phyloP scores from a whole-genome alignment of 768 basidiomycete genomes.

The Leccinum boreale region DNA sequence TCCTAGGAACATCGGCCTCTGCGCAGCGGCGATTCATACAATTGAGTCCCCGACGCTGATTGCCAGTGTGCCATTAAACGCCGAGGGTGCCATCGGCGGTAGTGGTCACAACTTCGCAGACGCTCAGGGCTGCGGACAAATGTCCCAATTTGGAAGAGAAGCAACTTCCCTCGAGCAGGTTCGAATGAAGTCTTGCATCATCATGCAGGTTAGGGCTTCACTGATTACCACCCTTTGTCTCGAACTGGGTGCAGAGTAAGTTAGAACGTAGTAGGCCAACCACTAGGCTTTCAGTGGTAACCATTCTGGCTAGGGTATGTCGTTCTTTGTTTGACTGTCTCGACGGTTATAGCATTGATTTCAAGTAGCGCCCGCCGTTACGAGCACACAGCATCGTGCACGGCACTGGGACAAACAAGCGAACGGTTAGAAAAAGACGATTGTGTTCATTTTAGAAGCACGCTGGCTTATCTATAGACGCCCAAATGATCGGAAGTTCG shows the following conservation, averaged over 20 bases:
- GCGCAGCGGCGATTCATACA: neutral
- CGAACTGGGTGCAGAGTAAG: neutral
- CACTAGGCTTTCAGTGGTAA: neutral
- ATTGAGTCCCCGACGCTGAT: neutral
- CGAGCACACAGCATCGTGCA: neutral
- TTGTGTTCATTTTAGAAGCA: neutral
- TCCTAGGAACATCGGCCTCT: neutral
- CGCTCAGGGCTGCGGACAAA: neutral
- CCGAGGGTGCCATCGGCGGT: neutral
- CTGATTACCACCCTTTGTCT: neutral
- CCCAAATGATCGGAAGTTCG: neutral
- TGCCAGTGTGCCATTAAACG: neutral
- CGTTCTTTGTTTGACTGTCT: neutral
- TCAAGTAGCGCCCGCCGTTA: neutral
- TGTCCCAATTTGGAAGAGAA: neutral
- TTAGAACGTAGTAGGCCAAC: neutral
- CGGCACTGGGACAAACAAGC: neutral
- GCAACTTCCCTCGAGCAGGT: neutral
- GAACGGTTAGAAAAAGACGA: neutral
- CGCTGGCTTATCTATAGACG: neutral
- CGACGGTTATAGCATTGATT: neutral
- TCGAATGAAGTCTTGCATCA: neutral
- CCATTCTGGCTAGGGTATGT: neutral
- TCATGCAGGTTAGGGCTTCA: neutral
- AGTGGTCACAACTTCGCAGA: neutral